phyloP scores from a whole-genome alignment of 352 stramenopile species.

The Pythium utonaiense region DNA sequence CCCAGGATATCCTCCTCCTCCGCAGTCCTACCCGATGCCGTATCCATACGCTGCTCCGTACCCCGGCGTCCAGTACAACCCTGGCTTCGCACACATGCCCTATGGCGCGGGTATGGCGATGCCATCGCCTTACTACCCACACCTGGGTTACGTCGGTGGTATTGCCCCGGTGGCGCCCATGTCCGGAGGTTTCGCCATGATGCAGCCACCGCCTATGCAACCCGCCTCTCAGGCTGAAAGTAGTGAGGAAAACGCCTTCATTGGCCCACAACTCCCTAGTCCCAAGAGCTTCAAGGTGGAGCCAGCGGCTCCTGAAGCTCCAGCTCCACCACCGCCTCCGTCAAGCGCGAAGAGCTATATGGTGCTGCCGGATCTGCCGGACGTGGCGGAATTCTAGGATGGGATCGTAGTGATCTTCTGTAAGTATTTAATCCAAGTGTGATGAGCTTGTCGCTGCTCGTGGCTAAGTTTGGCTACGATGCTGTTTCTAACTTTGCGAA shows the following conservation, averaged over 20 bases:
- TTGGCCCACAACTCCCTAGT: slow-evolving; percentile 45
- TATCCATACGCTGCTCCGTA: slow-evolving; percentile 37
- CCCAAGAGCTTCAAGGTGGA: slow-evolving; percentile 18
- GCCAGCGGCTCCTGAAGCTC: neutral
- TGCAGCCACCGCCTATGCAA: slow-evolving; percentile 1
- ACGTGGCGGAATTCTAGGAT: slow-evolving; percentile 29
- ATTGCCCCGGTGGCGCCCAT: slow-evolving; percentile 6
- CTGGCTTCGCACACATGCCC: slow-evolving; percentile 5
- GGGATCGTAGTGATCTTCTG: neutral
- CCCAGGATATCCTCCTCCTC: slow-evolving; percentile 26
- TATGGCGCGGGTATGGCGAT: slow-evolving; percentile 14
- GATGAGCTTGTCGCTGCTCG: neutral
- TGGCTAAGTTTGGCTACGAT: neutral
- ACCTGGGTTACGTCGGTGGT: slow-evolving; percentile 17
- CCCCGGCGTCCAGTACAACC: slow-evolving; percentile 15
- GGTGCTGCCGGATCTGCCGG: slow-evolving; percentile 42
- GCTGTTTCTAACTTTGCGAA: neutral
- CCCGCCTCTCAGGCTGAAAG: neutral
- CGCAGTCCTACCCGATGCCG: slow-evolving; percentile 19
- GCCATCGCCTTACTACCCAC: slow-evolving; percentile 17
- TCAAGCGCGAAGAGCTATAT: neutral
- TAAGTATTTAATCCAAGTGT: slow-evolving; percentile 1
- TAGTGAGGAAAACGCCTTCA: slow-evolving; percentile 26
- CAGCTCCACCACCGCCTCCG: neutral
- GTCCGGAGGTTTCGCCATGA: slow-evolving; percentile 7